Base-by-base conservation (phyloP, 163 green algal genomes). In the Smithsoniella earleae region DNA sequence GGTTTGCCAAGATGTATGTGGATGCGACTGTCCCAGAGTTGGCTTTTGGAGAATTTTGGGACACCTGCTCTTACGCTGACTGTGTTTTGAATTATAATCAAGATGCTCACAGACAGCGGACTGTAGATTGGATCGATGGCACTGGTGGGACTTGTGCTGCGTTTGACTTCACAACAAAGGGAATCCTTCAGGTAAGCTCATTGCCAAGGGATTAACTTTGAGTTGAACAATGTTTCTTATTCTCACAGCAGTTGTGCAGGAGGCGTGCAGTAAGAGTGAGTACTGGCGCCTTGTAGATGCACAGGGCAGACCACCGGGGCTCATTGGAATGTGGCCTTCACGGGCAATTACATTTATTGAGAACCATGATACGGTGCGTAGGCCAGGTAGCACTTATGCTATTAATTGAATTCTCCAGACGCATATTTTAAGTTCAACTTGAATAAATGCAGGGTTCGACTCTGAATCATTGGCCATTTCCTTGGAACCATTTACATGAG, bases 111-210 rank as follows among this genome's bases (percentile, higher is more conserved):
- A 79, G 92, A 10, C 92, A 97, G 85, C 86, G 89, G 73, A 96
- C 91, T 28, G 82, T 96, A 40, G 87, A 96, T 82, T 98, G 94
- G 94, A 91, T 88, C 66, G 92, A 98, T 82, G 72, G 73, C 40
- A 96, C 92, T 0, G 89, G 91, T 6, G 89, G 87, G 73, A 96
- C 86, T 34, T 79, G 81, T 13, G 89, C 89, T 2, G 91, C 94
- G n/a, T 98, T 98, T 79, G 94, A 98, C 84, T 98, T 98, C 87
- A 98, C 94, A 44, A 93, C 88, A 77, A 98, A 98, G 80, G 92
- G 89, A 33, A 86, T 93, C 46, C 74, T 94, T 69, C 87, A 92
- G 80, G 79, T 69, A 13, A 36, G n/a, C 55, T 28, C n/a, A 54
- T 20, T 54, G 44, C 44, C 20, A 54, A 20, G 20, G 20, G 44